phyloP scores from a whole-genome alignment of 768 basidiomycete genomes.

The Boletus reticuloceps region DNA sequence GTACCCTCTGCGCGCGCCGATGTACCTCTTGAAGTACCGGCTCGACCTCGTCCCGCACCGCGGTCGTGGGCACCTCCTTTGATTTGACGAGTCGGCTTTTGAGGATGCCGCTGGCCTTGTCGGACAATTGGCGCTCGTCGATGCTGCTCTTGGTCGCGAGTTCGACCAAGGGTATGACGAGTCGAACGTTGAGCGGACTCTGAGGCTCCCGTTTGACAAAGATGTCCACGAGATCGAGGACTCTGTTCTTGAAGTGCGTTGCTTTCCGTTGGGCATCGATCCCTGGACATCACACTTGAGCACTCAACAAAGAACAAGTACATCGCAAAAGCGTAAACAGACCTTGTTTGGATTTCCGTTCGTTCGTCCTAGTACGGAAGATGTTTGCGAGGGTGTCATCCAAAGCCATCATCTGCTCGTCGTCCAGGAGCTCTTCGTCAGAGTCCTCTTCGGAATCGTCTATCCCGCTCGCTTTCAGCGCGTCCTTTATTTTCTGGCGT shows the following conservation, averaged over 20 bases:
- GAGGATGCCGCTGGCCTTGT: constrained; percentile 83
- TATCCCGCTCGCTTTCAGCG: constrained; percentile 56
- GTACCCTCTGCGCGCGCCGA: constrained; percentile 62
- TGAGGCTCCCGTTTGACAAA: constrained; percentile 76
- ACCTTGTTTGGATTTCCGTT: constrained; percentile 68
- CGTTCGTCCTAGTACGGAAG: constrained; percentile 67
- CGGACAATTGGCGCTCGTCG: constrained; percentile 85
- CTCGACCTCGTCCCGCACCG: constrained; percentile 31
- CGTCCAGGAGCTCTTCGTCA: constrained; percentile 78
- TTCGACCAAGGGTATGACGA: constrained; percentile 76
- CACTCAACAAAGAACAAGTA: background rate
- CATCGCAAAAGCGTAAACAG: constrained; percentile 11
- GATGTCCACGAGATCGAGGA: constrained; percentile 90
- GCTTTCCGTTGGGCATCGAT: constrained; percentile 80
- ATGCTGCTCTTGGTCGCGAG: constrained; percentile 61
- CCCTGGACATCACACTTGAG: constrained; percentile 34
- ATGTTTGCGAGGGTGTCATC: constrained; percentile 89
- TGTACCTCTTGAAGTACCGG: constrained; percentile 65
- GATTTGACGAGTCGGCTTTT: constrained; percentile 69
- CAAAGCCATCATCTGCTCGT: constrained; percentile 97
- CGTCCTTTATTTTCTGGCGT: constrained; percentile 64
- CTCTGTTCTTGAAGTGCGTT: constrained; percentile 93
- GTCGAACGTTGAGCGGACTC: constrained; percentile 63
- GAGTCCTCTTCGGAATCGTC: constrained; percentile 52
- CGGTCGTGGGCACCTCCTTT: constrained; percentile 57